Conservation (phyloP, 2,329 filamentous ascomycete genomes). For the Cercospora nicotianae region DNA sequence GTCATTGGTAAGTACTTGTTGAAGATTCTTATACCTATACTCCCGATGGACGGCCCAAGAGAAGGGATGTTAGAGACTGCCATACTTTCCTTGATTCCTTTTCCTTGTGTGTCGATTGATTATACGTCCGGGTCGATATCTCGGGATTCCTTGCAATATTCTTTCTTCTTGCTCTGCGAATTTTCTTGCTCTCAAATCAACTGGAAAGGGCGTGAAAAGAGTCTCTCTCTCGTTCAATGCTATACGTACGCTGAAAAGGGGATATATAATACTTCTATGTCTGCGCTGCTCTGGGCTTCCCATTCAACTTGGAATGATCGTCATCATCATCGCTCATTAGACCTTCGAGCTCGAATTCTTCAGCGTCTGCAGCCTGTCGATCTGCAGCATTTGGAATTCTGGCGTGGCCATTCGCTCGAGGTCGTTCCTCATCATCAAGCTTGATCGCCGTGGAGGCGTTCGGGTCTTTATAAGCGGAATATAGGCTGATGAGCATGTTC, state of each 20-base stretch:
- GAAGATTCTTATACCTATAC: neutral
- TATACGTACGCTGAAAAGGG: constrained; percentile 4
- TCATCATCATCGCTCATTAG: constrained; percentile 87
- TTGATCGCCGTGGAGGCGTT: constrained; percentile 40
- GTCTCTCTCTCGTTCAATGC: neutral
- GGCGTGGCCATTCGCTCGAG: constrained; percentile 48
- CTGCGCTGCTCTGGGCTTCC: constrained; percentile 10
- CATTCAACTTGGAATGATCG: constrained; percentile 18
- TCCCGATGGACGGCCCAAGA: neutral
- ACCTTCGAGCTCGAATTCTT: constrained; percentile 91
- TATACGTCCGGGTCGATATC: neutral
- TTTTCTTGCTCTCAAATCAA: neutral
- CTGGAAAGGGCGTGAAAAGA: neutral
- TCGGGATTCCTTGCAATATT: neutral
- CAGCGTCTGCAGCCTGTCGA: constrained; percentile 70
- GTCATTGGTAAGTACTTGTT: neutral
- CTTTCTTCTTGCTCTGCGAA: neutral
- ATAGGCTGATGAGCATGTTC: constrained; percentile 81
- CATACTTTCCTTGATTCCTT: neutral
- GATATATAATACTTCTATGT: neutral
- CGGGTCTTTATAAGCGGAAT: constrained; percentile 63
- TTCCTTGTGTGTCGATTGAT: neutral
- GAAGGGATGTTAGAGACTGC: neutral
- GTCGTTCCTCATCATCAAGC: constrained; percentile 34
- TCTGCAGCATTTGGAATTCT: constrained; percentile 45